Percentiles rank a stretch among this genome's conserved stretches.
Conservation (phyloP, 352 stramenopile genomes). For the Phytopythium oedochilum region DNA sequence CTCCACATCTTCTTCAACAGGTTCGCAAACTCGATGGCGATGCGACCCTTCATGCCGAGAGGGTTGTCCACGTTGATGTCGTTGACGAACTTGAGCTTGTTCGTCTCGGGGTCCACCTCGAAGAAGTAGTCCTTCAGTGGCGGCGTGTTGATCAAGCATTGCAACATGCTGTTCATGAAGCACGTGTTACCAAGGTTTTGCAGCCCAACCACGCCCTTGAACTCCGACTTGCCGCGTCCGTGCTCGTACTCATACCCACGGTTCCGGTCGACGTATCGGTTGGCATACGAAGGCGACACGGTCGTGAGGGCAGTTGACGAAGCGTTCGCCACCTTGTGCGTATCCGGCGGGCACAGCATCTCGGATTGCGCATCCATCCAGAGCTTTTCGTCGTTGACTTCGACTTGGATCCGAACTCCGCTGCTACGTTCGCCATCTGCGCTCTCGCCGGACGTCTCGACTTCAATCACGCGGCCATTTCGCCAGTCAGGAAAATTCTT, state of each 20-base stretch:
- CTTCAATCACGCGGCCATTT: constrained; percentile 34
- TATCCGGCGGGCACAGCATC: constrained; percentile 49
- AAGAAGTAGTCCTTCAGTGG: constrained; percentile 94
- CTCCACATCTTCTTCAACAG: constrained; percentile 95
- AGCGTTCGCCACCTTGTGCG: constrained; percentile 51
- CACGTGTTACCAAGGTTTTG: constrained; percentile 80
- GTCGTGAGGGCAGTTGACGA: constrained; percentile 8
- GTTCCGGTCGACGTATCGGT: constrained; percentile 22
- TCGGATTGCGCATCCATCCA: constrained; percentile 67
- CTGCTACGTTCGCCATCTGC: background rate
- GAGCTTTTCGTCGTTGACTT: constrained; percentile 31
- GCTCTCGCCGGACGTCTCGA: constrained; percentile 15
- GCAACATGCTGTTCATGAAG: constrained; percentile 84
- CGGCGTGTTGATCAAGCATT: constrained; percentile 93
- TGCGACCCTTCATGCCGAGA: constrained; percentile 89
- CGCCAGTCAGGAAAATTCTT: constrained; percentile 64
- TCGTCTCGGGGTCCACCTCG: constrained; percentile 47
- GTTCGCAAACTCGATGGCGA: constrained; percentile 94
- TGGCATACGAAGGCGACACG: constrained; percentile 16
- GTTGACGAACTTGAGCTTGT: constrained; percentile 30
- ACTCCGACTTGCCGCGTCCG: constrained; percentile 45
- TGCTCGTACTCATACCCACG: constrained; percentile 37
- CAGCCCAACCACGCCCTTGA: constrained; percentile 67
- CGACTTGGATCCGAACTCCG: constrained; percentile 36
- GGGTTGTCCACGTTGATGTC: constrained; percentile 96